Conservation (phyloP, 371 early-diverging fungal genomes). For the Phascolomyces articulosus region DNA sequence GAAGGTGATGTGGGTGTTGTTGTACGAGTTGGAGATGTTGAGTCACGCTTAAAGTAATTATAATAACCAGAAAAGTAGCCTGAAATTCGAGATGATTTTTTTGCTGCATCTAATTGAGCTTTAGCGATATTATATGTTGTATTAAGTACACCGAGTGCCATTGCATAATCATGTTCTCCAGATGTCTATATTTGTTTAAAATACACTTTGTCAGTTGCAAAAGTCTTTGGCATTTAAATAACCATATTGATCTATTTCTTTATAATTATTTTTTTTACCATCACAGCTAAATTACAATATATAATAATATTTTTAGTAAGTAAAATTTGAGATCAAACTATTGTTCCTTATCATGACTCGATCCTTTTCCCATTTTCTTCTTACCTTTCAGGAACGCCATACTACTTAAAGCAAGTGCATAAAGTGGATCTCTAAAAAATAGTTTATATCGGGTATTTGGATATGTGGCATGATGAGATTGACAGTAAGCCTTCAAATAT, state of each 20-base stretch:
- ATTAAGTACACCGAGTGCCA: conserved; percentile 24
- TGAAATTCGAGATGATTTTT: conserved; percentile 25
- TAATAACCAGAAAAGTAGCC: conserved; percentile 39
- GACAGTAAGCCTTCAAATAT: no score
- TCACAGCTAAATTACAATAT: conserved; percentile 26
- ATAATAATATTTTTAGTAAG: neutral
- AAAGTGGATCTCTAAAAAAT: conserved; percentile 39
- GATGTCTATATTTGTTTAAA: conserved; percentile 20
- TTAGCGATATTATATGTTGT: conserved; percentile 27
- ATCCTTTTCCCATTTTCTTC: neutral
- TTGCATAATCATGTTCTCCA: conserved; percentile 17
- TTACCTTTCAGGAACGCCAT: conserved; percentile 57
- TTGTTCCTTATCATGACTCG: neutral
- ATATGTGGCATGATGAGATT: neutral
- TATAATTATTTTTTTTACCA: conserved; percentile 20
- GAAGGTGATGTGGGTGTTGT: conserved; percentile 6
- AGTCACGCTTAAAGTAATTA: conserved; percentile 21
- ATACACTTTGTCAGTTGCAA: no score
- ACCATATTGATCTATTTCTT: neutral
- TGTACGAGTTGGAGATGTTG: neutral
- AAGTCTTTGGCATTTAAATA: no score
- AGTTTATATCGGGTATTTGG: neutral
- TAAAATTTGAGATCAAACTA: no score
- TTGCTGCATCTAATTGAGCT: conserved; percentile 30
- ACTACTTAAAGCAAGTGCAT: conserved; percentile 48